A percentile compares a stretch with the other conserved stretches of the same genome.
These are phyloP conservation scores for Phytophthora ramorum DNA, from an alignment of 352 stramenopile species.

Conservation along the genomic window DNA sequence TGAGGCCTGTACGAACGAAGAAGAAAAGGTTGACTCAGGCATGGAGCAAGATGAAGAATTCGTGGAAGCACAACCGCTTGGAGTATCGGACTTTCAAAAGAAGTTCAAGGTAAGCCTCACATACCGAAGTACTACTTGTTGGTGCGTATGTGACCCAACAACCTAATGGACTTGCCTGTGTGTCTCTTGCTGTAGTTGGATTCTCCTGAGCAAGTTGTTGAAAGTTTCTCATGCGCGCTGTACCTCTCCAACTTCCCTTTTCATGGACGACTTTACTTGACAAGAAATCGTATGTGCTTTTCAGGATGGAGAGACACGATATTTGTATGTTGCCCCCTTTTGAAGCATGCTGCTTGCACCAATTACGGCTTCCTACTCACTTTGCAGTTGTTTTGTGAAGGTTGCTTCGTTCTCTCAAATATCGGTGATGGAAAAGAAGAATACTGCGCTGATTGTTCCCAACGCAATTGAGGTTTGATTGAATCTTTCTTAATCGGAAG, in stretches of 20 bases:
- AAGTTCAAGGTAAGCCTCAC: slow-evolving; percentile 72
- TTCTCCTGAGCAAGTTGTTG: slow-evolving; percentile 77
- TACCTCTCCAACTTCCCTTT: slow-evolving; percentile 85
- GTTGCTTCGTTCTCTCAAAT: slow-evolving; percentile 83
- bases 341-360: slow-evolving; percentile 25
- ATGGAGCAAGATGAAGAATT: slow-evolving; percentile 50
- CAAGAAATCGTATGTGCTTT: slow-evolving; percentile 79
- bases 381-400: slow-evolving; percentile 37
- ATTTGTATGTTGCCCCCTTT: slow-evolving; percentile 52
- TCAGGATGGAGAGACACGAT: slow-evolving; percentile 83
- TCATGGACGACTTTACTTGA: slow-evolving; percentile 84
- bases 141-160: neutral
- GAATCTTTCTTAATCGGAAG: neutral
- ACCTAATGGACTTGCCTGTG: slow-evolving; percentile 11
- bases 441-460: slow-evolving; percentile 84
- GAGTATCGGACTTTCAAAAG: slow-evolving; percentile 79
- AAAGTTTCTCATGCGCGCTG: slow-evolving; percentile 85
- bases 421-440: slow-evolving; percentile 81
- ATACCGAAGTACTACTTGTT: neutral
- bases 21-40: slow-evolving; percentile 17
- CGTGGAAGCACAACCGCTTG: slow-evolving; percentile 52
- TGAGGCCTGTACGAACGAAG: slow-evolving; percentile 10
- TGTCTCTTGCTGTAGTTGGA: slow-evolving; percentile 45
- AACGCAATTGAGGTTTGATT: slow-evolving; percentile 82
- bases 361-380: neutral